Conservation (phyloP, 108 stramenopile genomes). For the Nannochloropsis oceanica region DNA sequence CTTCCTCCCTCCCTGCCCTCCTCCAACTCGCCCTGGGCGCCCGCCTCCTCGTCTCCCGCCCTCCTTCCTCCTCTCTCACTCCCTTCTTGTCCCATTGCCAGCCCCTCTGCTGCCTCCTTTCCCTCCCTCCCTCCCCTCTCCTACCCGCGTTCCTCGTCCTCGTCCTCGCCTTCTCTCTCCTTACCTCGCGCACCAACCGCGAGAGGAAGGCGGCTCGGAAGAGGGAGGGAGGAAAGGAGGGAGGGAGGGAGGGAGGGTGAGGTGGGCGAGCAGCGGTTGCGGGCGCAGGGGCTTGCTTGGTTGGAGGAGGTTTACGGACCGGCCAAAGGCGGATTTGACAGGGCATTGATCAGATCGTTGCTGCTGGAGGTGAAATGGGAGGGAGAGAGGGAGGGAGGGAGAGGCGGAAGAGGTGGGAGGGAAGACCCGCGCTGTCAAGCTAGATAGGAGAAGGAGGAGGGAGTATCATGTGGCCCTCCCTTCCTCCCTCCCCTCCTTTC, state of each 20-base stretch:
- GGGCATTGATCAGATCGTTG: background rate
- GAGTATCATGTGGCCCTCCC: too few relatives aligned
- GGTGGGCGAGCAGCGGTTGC: background rate
- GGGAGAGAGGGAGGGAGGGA: background rate
- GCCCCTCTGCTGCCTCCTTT: too few relatives aligned
- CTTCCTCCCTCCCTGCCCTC: background rate
- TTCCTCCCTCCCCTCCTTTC: too few relatives aligned
- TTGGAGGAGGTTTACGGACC: background rate
- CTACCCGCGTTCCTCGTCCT: background rate
- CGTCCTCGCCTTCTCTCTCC: background rate
- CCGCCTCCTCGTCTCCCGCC: background rate
- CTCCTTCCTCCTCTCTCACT: background rate
- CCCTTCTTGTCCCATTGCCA: background rate
- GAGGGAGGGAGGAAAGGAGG: background rate
- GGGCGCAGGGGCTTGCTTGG: background rate
- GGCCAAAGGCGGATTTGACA: background rate
- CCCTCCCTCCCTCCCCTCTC: too few relatives aligned
- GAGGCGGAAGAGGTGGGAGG: background rate
- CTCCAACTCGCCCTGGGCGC: background rate
- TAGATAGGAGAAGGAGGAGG: too few relatives aligned
- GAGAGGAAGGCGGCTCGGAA: background rate
- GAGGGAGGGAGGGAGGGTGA: background rate
- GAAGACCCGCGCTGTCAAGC: too few relatives aligned
- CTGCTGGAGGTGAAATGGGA: background rate
- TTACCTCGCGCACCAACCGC: too few relatives aligned